These are phyloP conservation scores for Diaporthe ampelina DNA, from an alignment of 2,329 filamentous ascomycete genomes.

Conservation along the genomic window DNA sequence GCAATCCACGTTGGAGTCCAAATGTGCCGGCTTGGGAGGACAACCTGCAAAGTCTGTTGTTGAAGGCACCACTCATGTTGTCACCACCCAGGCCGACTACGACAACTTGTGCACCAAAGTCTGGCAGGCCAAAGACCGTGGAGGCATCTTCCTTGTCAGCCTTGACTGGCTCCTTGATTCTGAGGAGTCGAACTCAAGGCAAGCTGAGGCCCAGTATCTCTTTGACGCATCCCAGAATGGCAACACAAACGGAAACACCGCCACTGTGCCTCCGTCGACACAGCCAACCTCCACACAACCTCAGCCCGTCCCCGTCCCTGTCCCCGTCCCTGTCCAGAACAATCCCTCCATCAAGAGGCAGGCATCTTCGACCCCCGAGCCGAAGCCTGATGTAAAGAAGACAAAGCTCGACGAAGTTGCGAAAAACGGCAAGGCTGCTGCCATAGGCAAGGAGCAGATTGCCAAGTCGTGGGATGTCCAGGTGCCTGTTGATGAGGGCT, in stretches of 20 bases:
- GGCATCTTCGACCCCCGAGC: conserved; percentile 26
- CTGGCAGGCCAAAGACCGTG: conserved; percentile 59
- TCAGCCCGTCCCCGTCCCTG: not conserved
- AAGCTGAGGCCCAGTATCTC: conserved; percentile 52
- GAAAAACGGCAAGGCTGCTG: conserved; percentile 39
- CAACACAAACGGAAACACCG: conserved; percentile 38
- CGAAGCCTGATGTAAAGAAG: conserved; percentile 47
- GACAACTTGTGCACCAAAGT: conserved; percentile 66
- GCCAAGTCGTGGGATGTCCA: conserved; percentile 60
- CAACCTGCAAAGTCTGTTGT: conserved; percentile 62
- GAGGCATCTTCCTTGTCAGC: conserved; percentile 66
- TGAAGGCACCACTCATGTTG: conserved; percentile 67
- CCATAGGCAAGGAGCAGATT: conserved; percentile 59
- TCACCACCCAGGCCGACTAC: conserved; percentile 68
- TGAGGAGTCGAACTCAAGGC: conserved; percentile 55
- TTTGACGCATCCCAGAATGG: conserved; percentile 40
- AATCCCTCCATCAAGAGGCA: conserved; percentile 46
- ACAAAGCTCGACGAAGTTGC: conserved; percentile 49
- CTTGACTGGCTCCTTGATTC: conserved; percentile 75
- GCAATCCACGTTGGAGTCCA: conserved; percentile 63
- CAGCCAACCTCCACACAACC: conserved; percentile 22
- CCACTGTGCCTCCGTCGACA: conserved; percentile 36
- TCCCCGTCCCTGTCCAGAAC: conserved; percentile 12
- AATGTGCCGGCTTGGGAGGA: conserved; percentile 65
- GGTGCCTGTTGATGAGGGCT: conserved; percentile 66